Base-by-base conservation (phyloP, 495 filamentous ascomycete genomes). In the Tuber brumale region DNA sequence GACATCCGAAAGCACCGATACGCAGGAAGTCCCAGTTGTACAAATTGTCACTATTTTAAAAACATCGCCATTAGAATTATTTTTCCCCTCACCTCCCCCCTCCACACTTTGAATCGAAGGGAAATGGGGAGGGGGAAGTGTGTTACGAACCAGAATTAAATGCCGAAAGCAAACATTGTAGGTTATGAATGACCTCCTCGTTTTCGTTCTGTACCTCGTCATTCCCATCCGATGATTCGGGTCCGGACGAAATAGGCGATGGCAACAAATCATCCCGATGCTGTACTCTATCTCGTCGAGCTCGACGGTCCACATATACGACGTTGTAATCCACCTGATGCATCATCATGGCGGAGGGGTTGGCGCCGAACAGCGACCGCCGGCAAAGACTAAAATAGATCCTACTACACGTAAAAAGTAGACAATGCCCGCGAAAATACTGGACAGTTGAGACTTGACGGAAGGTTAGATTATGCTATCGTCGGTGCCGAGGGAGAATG, bases 281-380 rank as follows among this genome's bases (percentile, higher is more conserved):
- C 79, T 80, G 81, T 72, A 76, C 80, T 80, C 90, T 86, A 77
- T 93, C 91, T 77, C 89, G 86, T 76, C 85, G 85, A 73, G 92
- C 89, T 72, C 89, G 89, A 82, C 91, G 90, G 85, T 95, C 92
- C 76, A 95, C 92, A 83, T 94, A 95, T 78, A 95, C 90, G 76
- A 93, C 90, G 85, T 92, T 90, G 85, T 91, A 94, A 77, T 80
- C 78, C 66, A 73, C 66, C 70, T 76, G 76, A 69, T 80, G 73
- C 76, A 79, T 75, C 61, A 73, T 70, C 76, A 80, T 79, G 27
- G 51, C 48, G 77, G 72, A 43, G 70, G 44, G 74, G 75, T 76
- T 77, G 77, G 73, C 76, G 46, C 72, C 71, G 57, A 75, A 66
- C 35, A 75, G 72, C 70, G 72, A 45, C 76, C 57, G 73, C 72